Evolutionary conservation across 345 rosid species (phyloP).

Genomic region (Acer yangbiense): DNA sequence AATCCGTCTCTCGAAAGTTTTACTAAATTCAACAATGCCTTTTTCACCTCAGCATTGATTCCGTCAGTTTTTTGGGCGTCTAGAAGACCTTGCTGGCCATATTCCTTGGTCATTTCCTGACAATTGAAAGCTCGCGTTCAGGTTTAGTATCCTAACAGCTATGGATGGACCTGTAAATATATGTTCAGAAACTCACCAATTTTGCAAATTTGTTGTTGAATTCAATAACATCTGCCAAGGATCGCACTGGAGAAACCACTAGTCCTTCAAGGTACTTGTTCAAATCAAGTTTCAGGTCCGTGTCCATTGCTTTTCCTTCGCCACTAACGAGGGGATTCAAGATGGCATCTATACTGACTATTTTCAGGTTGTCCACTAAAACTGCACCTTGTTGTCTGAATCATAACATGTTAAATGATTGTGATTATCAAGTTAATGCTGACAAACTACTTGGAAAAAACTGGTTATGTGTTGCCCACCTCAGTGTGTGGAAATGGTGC

Average conservation of each 20-base stretch:
- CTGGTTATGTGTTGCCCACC: constrained; percentile 17
- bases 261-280: constrained; percentile 38
- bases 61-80: background rate
- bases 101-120: constrained; percentile 41
- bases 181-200: background rate
- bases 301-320: constrained; percentile 18
- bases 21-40: constrained; percentile 14
- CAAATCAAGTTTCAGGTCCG: constrained; percentile 37
- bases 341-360: constrained; percentile 9
- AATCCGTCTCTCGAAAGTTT: constrained; percentile 26
- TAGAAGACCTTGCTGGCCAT: constrained; percentile 20
- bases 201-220: background rate
- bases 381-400: constrained; percentile 37
- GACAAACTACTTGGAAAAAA: background rate
- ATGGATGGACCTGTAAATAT: background rate
- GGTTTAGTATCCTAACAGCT: no score
- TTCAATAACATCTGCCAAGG: constrained; percentile 35
- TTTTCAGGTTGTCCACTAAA: constrained; percentile 33
- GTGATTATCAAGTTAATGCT: background rate
- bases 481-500: constrained; percentile 34
- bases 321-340: constrained; percentile 2
- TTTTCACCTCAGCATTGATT: constrained; percentile 24
- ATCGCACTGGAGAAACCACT: constrained; percentile 37
- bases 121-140: background rate
- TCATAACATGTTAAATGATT: background rate